Evolutionary conservation across 108 stramenopile species (phyloP), one percentile per base, ranked within the genome.

Genomic region (Aureococcus anophagefferens): DNA sequence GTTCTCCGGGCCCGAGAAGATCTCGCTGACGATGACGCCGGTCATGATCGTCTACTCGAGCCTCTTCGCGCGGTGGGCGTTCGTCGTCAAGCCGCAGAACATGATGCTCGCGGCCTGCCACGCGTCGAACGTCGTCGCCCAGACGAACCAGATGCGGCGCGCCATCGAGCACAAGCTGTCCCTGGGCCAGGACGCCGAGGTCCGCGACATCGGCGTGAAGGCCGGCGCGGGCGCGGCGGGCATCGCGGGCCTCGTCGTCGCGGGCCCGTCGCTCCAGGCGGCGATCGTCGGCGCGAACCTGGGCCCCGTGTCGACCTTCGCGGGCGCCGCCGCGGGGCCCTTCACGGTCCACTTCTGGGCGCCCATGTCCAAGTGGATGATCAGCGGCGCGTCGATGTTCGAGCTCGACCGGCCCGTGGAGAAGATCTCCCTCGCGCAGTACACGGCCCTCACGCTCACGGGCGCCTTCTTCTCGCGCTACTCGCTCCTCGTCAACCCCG

Each of bases 311-410:
- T 83, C 86, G 11, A 78, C 77, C 0, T 68, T 90, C 32, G 89
- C 89, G 0, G 90, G 86, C 17, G 90, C 90, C 46, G 82, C 83
- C 46, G 91, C 91, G 21, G 91, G 84, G 59, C 68, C 67, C 25
- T 72, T 66, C 62, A 82, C 84, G 34, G 80, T 83, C 28, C 81
- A 81, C 73, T 86, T 86, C 69, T 87, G 88, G 90, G 91, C 89
- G n/a, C 91, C 91, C 29, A 93, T 91, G 91, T 83, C 81, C 63
- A 93, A 93, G 68, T 90, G 89, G 88, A 73, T 89, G 69, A 90
- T 93, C 84, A 82, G 80, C 40, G 91, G 91, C 34, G 89, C 91
- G 25, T 78, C 76, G 70, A 89, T 93, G 70, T 34, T 90, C 72
- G 90, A 93, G 16, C 78, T 90, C 72, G 66, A 93, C 74, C 80